Conservation (phyloP, 208 protist genomes). For the Leishmania mexicana region DNA sequence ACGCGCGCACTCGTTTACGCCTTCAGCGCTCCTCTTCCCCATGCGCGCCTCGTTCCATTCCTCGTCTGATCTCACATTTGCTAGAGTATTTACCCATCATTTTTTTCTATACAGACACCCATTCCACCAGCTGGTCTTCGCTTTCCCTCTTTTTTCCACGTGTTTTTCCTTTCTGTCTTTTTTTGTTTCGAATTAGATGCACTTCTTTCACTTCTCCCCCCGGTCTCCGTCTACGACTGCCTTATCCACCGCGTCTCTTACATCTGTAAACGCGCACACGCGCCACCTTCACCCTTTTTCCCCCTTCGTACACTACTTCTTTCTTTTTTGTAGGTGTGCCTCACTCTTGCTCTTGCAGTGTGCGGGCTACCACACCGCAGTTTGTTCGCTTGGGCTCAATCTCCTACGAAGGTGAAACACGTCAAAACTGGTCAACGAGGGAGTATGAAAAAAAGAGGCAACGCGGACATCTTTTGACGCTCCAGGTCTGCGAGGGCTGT, state of each 20-base stretch:
- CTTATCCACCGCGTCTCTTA: neutral
- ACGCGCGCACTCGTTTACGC: neutral
- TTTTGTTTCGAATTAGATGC: neutral
- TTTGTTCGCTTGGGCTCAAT: neutral
- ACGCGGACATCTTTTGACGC: neutral
- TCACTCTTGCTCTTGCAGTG: neutral
- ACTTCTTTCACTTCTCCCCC: neutral
- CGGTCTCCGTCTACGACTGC: neutral
- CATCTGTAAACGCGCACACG: neutral
- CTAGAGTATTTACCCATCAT: conserved; percentile 9
- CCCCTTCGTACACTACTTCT: neutral
- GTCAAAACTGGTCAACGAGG: neutral
- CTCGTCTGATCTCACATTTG: neutral
- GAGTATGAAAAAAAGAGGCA: neutral
- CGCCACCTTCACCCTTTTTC: neutral
- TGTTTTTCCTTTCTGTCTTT: neutral
- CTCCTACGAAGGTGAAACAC: neutral
- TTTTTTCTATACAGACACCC: neutral
- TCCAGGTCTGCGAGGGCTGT: neutral
- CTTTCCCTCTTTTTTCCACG: neutral
- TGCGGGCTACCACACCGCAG: neutral
- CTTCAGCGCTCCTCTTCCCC: neutral
- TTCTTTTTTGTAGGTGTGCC: neutral
- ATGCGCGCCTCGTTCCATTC: neutral
- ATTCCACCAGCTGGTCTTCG: neutral